Evolutionary conservation across 192 early-diverging fungal genomes (phyloP).

Genomic region (Linnemannia exigua): DNA sequence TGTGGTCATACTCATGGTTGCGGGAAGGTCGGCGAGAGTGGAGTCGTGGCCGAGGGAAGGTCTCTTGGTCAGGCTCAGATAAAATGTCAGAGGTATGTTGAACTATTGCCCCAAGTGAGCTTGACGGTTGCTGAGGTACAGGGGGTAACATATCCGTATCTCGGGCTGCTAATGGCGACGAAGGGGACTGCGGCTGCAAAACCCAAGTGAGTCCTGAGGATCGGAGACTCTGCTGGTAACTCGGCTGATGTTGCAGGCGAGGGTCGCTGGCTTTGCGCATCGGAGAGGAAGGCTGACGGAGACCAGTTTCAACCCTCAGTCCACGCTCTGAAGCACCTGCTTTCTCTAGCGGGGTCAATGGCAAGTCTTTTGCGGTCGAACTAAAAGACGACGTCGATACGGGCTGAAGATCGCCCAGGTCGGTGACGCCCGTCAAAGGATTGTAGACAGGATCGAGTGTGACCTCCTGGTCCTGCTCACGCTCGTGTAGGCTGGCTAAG

Average conservation of each 20-base stretch:
- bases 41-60: neutral
- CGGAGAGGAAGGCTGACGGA: neutral
- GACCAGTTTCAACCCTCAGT: neutral
- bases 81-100: neutral
- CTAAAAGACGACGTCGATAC: neutral
- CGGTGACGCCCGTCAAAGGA: neutral
- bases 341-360: neutral
- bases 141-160: neutral
- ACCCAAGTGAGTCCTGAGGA: slow-evolving; percentile 26
- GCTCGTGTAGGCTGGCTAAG: slow-evolving; percentile 6
- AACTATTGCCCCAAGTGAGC: neutral
- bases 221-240: slow-evolving; percentile 1
- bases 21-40: slow-evolving; percentile 30
- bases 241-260: slow-evolving; percentile 1
- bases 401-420: neutral
- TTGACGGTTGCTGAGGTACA: neutral
- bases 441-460: neutral
- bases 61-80: neutral
- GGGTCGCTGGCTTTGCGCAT: slow-evolving; percentile 9
- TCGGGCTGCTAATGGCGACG: neutral
- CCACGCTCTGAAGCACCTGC: neutral
- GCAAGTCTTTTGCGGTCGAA: neutral
- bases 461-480: neutral
- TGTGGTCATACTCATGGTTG: neutral
- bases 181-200: slow-evolving; percentile 3